These are phyloP conservation scores for Lyophyllum decastes DNA, from an alignment of 768 basidiomycete species.

Conservation along the genomic window DNA sequence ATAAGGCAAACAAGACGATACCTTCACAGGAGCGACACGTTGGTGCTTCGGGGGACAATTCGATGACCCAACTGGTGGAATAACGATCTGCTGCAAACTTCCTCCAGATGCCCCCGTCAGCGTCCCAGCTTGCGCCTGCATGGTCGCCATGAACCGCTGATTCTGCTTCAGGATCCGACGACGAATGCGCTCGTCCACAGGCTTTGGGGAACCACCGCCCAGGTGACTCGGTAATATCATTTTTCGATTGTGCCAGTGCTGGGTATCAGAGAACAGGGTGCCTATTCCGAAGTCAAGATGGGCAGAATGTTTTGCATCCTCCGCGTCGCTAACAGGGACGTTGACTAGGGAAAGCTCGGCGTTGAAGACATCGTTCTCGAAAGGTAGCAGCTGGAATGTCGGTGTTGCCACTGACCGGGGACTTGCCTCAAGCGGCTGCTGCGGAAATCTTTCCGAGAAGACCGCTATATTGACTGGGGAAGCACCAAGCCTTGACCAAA, in stretches of 20 bases:
- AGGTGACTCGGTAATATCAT: constrained; percentile 54
- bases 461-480: neutral
- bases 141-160: constrained; percentile 58
- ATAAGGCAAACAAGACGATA: neutral
- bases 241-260: constrained; percentile 61
- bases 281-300: constrained; percentile 41
- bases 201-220: constrained; percentile 43
- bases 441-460: neutral
- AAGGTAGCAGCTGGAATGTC: constrained; percentile 33
- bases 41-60: neutral
- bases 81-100: constrained; percentile 52
- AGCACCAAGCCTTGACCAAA: constrained; percentile 22
- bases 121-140: constrained; percentile 63
- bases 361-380: constrained; percentile 35
- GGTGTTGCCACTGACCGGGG: neutral
- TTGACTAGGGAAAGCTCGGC: constrained; percentile 22
- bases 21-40: neutral
- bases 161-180: constrained; percentile 37
- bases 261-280: constrained; percentile 47
- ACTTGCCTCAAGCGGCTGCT: neutral
- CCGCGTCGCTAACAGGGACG: constrained; percentile 15
- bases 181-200: constrained; percentile 35
- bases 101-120: constrained; percentile 64
- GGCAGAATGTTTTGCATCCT: constrained; percentile 12
- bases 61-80: constrained; percentile 38